Base-by-base conservation (phyloP, 352 stramenopile genomes). In the Pythium periplocum region DNA sequence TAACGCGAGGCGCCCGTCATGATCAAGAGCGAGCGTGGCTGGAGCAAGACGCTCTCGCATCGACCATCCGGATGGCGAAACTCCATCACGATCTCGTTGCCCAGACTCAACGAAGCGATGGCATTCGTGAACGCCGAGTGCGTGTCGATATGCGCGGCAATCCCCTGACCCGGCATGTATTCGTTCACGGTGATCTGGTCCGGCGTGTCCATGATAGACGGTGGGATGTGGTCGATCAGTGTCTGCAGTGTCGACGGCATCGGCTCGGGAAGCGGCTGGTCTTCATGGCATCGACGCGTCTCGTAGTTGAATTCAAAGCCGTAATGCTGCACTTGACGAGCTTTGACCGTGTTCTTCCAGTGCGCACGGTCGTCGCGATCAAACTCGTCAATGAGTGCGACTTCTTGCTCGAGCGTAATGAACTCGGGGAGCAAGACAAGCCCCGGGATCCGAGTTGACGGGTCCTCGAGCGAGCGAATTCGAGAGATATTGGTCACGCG, bases 171-270 rank as follows among this genome's bases (percentile, higher is more conserved):
- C 0, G 86, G 87, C 39, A 87, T 48, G 70, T 97, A 97, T 54
- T 96, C 88, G 61, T 97, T 97, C 46, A 90, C 74, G 1, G 83
- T 93, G 61, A 93, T 86, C 62, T 93, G 83, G 45, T 93, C 73
- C 0, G 81, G 81, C 49, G 34, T 73, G 45, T 78, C 73, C 75
- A 90, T 89, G 51, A 89, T 55, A 0, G 64, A 72, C 6, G 62
- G 51, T 2, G 70, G 66, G 34, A 93, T 87, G 48, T 70, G 65
- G 32, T 83, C 57, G 4, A 85, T 66, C 6, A 93, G 65, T 6
- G 61, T 51, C 48, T 59, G 48, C 32, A 89, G 33, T 2, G 73
- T 58, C 30, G 65, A 26, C 0, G 77, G 78, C 59, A 91, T 81
- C 5, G 57, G 57, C 31, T 75, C 72, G 12, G 65, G 61, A 4